Base-by-base conservation (phyloP, 2,329 filamentous ascomycete species). In the Ophiobolus disseminans region DNA sequence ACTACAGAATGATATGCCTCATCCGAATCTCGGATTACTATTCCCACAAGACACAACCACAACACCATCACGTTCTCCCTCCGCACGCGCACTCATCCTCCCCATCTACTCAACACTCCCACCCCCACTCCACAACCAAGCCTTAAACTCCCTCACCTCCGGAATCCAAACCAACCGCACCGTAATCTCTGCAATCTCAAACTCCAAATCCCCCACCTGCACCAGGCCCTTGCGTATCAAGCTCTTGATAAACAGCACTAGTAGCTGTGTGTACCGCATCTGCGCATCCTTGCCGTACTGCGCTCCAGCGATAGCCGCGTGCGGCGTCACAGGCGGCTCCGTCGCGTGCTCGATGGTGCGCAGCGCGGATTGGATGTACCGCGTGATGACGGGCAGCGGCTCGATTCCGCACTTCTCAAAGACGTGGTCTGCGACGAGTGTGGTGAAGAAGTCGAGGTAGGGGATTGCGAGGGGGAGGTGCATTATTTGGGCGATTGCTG, bases 111-210 rank as follows among this genome's bases (percentile, higher is more conserved):
- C n/a, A n/a, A 40, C 21, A 25, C 19, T 25, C 55, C 64, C 38
- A 63, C 59, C 36, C 67, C 66, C 13, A 70, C 46, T n/a, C n/a
- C n/a, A n/a, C n/a, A n/a, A n/a, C 57, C 67, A 69, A 10, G 32
- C 42, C 47, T 63, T 68, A 52, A 76, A 74, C 21, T 73, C 72
- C 23, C 74, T 63, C 5, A 75, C 73, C 45, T 76, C 73, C 46
- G 56, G 68, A 13, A 75, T 66, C 66, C 72, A 75, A 22, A 74
- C 62, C 53, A 72, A 76, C 40, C 73, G 48, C 32, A 70, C 65
- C 28, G 70, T 72, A 49, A 76, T 70, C 57, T 75, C 73, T 38
- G 73, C 65, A 25, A 76, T 72, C 48, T 76, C 73, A 47, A 67
- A 75, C 31, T 68, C 69, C 13, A 75, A 50, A n/a, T 63, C 60